These are phyloP conservation scores for Candida ortonii DNA, from an alignment of 805 yeast species.

Conservation along the genomic window DNA sequence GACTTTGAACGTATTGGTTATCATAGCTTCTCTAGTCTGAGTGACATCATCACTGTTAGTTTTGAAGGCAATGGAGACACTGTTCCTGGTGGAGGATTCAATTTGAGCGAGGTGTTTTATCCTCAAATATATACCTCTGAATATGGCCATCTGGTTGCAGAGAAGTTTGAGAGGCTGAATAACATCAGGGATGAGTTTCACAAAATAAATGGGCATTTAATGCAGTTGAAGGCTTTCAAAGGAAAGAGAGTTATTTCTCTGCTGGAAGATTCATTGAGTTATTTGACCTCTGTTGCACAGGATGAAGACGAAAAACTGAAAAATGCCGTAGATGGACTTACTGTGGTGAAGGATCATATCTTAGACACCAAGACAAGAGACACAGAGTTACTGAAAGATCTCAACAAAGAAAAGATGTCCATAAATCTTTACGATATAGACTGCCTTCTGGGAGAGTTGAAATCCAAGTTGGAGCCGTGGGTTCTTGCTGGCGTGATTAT, in stretches of 20 bases:
- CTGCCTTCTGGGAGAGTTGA: slow-evolving; percentile 22
- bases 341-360: slow-evolving; percentile 15
- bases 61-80: slow-evolving; percentile 31
- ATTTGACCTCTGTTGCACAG: slow-evolving; percentile 16
- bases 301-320: slow-evolving; percentile 12
- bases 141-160: slow-evolving; percentile 22
- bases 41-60: slow-evolving; percentile 36
- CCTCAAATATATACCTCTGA: slow-evolving; percentile 39
- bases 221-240: slow-evolving; percentile 28
- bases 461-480: slow-evolving; percentile 35
- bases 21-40: slow-evolving; percentile 23
- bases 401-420: slow-evolving; percentile 15
- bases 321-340: slow-evolving; percentile 24
- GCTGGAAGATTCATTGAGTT: slow-evolving; percentile 26
- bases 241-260: slow-evolving; percentile 33
- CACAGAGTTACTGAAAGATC: slow-evolving; percentile 12
- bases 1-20: slow-evolving; percentile 23
- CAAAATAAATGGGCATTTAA: slow-evolving; percentile 14
- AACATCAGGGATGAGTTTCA: slow-evolving; percentile 16
- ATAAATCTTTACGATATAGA: slow-evolving; percentile 30
- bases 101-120: slow-evolving; percentile 32
- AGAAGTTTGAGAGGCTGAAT: slow-evolving; percentile 16
- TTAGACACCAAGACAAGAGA: slow-evolving; percentile 9
- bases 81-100: slow-evolving; percentile 28
- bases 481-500: slow-evolving; percentile 37